Conservation (phyloP, 352 stramenopile genomes). For the Peronospora farinosa region DNA sequence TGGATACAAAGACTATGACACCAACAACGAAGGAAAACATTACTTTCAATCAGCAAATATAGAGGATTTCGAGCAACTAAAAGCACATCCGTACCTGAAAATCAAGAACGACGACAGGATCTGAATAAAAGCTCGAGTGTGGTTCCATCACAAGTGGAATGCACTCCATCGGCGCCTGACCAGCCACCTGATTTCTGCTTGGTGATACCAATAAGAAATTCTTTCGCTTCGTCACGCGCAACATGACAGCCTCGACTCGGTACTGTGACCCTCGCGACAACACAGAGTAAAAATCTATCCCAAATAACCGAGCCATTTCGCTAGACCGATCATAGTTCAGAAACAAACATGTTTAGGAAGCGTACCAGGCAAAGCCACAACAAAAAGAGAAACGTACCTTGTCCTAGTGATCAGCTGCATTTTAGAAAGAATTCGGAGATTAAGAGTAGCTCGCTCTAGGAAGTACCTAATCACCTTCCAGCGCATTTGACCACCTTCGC, state of each 20-base stretch:
- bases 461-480: conserved; percentile 59
- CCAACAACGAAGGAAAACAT: not conserved
- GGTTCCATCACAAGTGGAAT: conserved; percentile 95
- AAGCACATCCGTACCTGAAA: conserved; percentile 79
- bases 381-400: conserved; percentile 31
- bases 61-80: not conserved
- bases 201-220: conserved; percentile 86
- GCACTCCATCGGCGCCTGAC: conserved; percentile 87
- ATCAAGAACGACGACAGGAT: conserved; percentile 98
- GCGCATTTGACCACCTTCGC: conserved; percentile 25
- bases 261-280: conserved; percentile 91
- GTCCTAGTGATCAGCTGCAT: conserved; percentile 84
- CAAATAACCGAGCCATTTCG: conserved; percentile 91
- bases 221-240: conserved; percentile 84
- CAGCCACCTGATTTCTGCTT: conserved; percentile 73
- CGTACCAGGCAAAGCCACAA: not conserved
- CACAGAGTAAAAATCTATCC: conserved; percentile 92
- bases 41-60: not conserved
- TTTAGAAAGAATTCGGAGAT: conserved; percentile 71
- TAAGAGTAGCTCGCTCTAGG: conserved; percentile 39
- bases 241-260: conserved; percentile 89
- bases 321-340: conserved; percentile 20
- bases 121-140: conserved; percentile 91
- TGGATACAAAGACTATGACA: conserved; percentile 93
- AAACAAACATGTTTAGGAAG: conserved; percentile 1